These are phyloP conservation scores for Debaryomycetaceae sp. DNA, from an alignment of 1,139 yeast species.

Conservation along the genomic window DNA sequence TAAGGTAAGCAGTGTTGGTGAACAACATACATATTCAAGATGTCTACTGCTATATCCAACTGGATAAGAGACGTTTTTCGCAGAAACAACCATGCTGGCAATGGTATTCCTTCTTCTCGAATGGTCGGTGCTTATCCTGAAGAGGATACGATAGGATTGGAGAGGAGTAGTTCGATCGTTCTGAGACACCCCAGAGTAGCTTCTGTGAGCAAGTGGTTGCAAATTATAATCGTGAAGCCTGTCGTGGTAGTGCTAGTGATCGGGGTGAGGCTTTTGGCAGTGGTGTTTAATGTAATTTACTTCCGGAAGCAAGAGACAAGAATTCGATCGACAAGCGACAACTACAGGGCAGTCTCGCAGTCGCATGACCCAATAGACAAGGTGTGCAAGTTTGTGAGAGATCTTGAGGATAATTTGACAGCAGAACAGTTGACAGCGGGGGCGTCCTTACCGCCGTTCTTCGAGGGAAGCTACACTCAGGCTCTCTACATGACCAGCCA, in stretches of 20 bases:
- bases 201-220: constrained; percentile 11
- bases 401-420: constrained; percentile 31
- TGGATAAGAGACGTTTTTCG: constrained; percentile 4
- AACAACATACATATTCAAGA: not conserved
- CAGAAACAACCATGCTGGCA: constrained; percentile 2
- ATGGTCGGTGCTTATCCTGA: not conserved
- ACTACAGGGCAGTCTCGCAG: constrained; percentile 1
- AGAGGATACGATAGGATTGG: not conserved
- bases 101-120: not conserved
- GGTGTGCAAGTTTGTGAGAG: constrained; percentile 31
- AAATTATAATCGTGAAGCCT: constrained; percentile 26
- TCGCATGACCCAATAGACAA: constrained; percentile 31
- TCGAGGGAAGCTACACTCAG: constrained; percentile 73
- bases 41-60: constrained; percentile 1
- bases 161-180: not conserved
- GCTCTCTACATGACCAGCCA: constrained; percentile 67
- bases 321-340: constrained; percentile 1
- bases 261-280: constrained; percentile 21
- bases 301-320: constrained; percentile 17
- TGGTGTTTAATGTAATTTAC: constrained; percentile 23
- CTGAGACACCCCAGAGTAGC: constrained; percentile 3
- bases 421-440: constrained; percentile 15
- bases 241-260: constrained; percentile 22
- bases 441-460: constrained; percentile 42
- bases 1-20: too few relatives aligned